Evolutionary conservation across 495 filamentous ascomycete genomes (phyloP).

Genomic region (Haplographium delicatum): DNA sequence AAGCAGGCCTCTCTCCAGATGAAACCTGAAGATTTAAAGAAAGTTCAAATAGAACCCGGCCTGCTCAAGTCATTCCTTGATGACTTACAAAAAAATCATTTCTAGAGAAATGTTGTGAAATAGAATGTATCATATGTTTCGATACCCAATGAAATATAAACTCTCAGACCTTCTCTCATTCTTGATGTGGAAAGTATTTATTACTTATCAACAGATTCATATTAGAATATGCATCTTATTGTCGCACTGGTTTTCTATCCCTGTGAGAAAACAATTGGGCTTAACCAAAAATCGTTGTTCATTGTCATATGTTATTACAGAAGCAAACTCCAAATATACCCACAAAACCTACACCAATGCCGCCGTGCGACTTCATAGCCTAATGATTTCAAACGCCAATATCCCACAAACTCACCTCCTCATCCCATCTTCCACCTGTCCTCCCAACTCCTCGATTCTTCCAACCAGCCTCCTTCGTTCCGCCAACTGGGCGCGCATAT

Average conservation of each 20-base stretch:
- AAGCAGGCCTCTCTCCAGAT: not conserved
- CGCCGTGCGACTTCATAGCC: not conserved
- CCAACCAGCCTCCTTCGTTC: slow-evolving; percentile 57
- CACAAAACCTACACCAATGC: not conserved
- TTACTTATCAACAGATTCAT: not conserved
- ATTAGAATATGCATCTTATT: not conserved
- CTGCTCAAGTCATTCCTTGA: not conserved
- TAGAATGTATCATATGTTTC: not conserved
- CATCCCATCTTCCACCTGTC: slow-evolving; percentile 44
- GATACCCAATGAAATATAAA: too few relatives aligned
- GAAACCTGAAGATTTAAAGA: slow-evolving; percentile 1
- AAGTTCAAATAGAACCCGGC: slow-evolving; percentile 2
- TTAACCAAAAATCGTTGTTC: too few relatives aligned
- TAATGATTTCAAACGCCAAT: not conserved
- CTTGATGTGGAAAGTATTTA: too few relatives aligned
- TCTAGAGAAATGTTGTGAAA: not conserved
- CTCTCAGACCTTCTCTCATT: too few relatives aligned
- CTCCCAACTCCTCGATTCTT: slow-evolving; percentile 56
- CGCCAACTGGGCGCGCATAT: slow-evolving; percentile 59
- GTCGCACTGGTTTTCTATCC: too few relatives aligned
- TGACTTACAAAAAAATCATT: not conserved
- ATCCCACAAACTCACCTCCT: not conserved
- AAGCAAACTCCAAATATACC: too few relatives aligned
- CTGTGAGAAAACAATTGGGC: too few relatives aligned
- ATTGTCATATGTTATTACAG: too few relatives aligned